A percentile compares a stretch with the other conserved stretches of the same genome.
These are phyloP conservation scores for Lolium perenne DNA, from an alignment of 176 grass and related monocot genomes.

Conservation along the genomic window DNA sequence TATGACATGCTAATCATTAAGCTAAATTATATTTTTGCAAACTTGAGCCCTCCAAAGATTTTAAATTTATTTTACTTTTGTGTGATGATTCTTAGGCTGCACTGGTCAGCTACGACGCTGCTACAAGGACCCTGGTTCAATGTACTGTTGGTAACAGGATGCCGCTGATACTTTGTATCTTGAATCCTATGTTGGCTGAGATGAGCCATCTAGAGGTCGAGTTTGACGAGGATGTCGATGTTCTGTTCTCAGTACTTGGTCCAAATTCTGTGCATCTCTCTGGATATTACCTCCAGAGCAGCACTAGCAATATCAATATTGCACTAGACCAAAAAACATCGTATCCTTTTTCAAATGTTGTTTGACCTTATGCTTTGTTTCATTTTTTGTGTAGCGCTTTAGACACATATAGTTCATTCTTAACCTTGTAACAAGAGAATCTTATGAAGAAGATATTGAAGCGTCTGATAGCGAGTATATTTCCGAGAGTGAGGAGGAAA, in stretches of 20 bases:
- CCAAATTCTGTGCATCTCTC: slow-evolving; percentile 62
- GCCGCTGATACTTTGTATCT: slow-evolving; percentile 72
- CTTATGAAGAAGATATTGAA: slow-evolving; percentile 63
- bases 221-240: slow-evolving; percentile 72
- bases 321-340: slow-evolving; percentile 42
- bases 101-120: slow-evolving; percentile 29
- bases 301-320: background rate
- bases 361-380: background rate
- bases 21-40: background rate
- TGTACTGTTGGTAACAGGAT: slow-evolving; percentile 64
- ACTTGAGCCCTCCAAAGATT: background rate
- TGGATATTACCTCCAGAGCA: slow-evolving; percentile 53
- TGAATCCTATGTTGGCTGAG: slow-evolving; percentile 60
- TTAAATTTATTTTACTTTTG: background rate
- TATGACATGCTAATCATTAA: background rate
- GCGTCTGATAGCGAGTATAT: slow-evolving; percentile 53
- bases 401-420: background rate
- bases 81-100: slow-evolving; percentile 34
- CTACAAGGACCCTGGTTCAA: background rate
- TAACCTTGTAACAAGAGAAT: slow-evolving; percentile 57
- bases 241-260: slow-evolving; percentile 79
- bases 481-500: slow-evolving; percentile 57
- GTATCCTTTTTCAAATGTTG: slow-evolving; percentile 61
- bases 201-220: slow-evolving; percentile 74
- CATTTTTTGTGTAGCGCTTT: background rate